phyloP scores from a whole-genome alignment of 305 asterid genomes.

The Fraxinus sp. region DNA sequence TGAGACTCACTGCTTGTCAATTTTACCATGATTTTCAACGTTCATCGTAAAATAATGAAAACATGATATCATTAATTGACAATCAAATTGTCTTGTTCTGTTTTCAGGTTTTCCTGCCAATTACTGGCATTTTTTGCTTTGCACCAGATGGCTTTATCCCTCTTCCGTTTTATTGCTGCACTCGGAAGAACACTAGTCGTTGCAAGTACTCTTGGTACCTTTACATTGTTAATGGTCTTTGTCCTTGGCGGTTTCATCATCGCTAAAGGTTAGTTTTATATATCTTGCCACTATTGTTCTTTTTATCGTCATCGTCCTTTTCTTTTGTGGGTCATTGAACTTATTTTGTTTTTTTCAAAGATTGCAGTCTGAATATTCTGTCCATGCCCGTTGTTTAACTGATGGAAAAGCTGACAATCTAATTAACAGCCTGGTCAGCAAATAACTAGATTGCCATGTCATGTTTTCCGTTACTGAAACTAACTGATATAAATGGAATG shows the following conservation, averaged over 20 bases:
- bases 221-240: conserved; percentile 41
- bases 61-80: background rate
- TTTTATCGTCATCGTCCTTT: background rate
- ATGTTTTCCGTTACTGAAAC: background rate
- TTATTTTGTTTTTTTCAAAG: background rate
- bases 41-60: background rate
- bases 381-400: background rate
- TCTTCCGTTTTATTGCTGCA: conserved; percentile 47
- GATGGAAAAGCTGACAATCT: background rate
- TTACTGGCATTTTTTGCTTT: conserved; percentile 46
- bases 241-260: conserved; percentile 50
- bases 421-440: background rate
- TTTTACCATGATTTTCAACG: background rate
- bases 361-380: background rate
- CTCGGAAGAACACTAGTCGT: conserved; percentile 47
- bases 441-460: background rate
- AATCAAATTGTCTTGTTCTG: background rate
- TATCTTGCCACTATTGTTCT: background rate
- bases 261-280: conserved; percentile 34
- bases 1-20: background rate
- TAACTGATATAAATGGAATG: background rate
- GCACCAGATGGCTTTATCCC: conserved; percentile 55
- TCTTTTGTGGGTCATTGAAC: background rate
- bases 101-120: conserved; percentile 42
- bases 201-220: conserved; percentile 47